Conservation (phyloP, 495 filamentous ascomycete species). For the Neurospora intermedia region DNA sequence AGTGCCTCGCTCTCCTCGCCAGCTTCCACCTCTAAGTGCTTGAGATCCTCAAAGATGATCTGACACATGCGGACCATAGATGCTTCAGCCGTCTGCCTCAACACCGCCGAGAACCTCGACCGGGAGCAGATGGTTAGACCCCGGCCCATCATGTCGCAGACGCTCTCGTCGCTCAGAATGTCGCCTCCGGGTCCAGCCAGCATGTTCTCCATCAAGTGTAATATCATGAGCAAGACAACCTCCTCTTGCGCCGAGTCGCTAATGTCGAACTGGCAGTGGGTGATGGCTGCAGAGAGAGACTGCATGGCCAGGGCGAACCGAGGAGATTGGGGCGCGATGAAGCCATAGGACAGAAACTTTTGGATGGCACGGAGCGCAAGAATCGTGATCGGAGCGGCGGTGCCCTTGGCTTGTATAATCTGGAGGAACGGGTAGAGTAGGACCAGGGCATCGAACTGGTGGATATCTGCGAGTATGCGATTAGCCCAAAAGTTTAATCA, state of each 20-base stretch:
- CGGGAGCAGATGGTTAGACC: conserved; percentile 97
- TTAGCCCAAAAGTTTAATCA: conserved; percentile 3
- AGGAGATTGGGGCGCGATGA: conserved; percentile 73
- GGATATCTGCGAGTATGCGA: conserved; percentile 52
- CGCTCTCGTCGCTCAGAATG: conserved; percentile 86
- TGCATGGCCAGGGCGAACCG: conserved; percentile 88
- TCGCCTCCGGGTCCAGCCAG: conserved; percentile 85
- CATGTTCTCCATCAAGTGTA: conserved; percentile 98
- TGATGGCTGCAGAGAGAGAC: conserved; percentile 85
- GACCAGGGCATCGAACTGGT: conserved; percentile 77
- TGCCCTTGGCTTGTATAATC: conserved; percentile 92
- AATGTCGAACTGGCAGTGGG: conserved; percentile 95
- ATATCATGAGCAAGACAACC: conserved; percentile 82
- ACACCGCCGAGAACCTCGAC: conserved; percentile 77
- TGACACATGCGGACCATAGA: conserved; percentile 99
- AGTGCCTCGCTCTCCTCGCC: conserved; percentile 47
- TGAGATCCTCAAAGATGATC: conserved; percentile 86
- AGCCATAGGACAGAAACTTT: conserved; percentile 92
- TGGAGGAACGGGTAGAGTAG: conserved; percentile 93
- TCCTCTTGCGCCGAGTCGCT: conserved; percentile 92
- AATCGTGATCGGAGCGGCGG: conserved; percentile 90
- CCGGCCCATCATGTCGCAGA: conserved; percentile 99
- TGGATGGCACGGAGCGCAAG: conserved; percentile 91
- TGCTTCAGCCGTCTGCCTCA: conserved; percentile 86
- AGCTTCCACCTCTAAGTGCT: conserved; percentile 67